A percentile compares a stretch with the other conserved stretches of the same genome.
Conservation (phyloP, 23 red algal species). For the Porphyridium purpureum region DNA sequence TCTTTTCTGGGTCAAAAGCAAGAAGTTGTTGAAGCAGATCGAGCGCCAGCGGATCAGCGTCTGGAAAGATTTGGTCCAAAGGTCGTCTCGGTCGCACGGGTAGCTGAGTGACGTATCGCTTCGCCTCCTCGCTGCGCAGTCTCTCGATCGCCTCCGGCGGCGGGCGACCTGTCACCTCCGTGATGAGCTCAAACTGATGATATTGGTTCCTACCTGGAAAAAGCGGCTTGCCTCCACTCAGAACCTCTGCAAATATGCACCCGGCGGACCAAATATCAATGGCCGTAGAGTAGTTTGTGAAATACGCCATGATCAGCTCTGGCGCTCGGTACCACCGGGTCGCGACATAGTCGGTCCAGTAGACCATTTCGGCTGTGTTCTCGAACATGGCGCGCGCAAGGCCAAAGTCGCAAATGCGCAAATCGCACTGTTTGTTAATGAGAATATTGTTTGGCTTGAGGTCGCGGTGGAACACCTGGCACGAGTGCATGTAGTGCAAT, state of each 20-base stretch:
- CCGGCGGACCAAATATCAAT: constrained; percentile 94
- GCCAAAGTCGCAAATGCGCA: constrained; percentile 95
- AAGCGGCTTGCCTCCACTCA: constrained; percentile 44
- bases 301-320: constrained; percentile 64
- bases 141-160: constrained; percentile 22
- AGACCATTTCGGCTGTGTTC: constrained; percentile 39
- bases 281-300: constrained; percentile 68
- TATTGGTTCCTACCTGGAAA: constrained; percentile 59
- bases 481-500: constrained; percentile 69
- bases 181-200: constrained; percentile 83
- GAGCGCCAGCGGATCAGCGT: constrained; percentile 39
- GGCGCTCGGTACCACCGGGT: constrained; percentile 96
- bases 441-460: constrained; percentile 96
- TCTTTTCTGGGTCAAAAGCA: constrained; percentile 45
- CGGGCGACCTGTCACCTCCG: constrained; percentile 38
- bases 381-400: constrained; percentile 81
- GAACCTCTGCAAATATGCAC: constrained; percentile 91
- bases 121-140: constrained; percentile 32
- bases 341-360: constrained; percentile 95
- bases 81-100: constrained; percentile 9
- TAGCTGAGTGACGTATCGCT: constrained; percentile 24
- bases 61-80: constrained; percentile 16
- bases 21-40: constrained; percentile 59
- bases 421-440: constrained; percentile 50
- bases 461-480: constrained; percentile 83